phyloP scores from a whole-genome alignment of 305 asterid species.

The Fraxinus greggii region DNA sequence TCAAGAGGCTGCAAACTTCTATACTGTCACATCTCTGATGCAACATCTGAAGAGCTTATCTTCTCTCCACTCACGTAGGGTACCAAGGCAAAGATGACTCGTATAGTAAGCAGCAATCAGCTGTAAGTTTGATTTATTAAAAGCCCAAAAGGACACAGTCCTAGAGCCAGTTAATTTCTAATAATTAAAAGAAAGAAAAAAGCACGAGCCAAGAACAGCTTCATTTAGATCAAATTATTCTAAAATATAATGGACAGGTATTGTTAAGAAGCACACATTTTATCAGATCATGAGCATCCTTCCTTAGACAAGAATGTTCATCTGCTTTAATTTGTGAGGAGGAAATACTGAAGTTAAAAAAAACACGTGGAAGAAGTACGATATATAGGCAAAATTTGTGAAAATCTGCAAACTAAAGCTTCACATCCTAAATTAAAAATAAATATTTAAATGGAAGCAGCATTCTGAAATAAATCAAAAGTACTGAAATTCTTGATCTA shows the following conservation, averaged over 20 bases:
- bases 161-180: background rate
- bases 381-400: background rate
- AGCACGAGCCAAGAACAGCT: background rate
- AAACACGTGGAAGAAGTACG: background rate
- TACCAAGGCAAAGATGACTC: background rate
- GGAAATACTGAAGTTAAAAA: background rate
- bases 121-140: background rate
- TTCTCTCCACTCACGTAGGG: background rate
- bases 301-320: background rate
- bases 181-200: background rate
- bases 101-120: background rate
- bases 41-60: background rate
- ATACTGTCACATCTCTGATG: background rate
- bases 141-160: background rate
- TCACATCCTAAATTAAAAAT: background rate
- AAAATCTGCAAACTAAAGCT: slow-evolving; percentile 8
- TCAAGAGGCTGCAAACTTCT: background rate
- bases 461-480: slow-evolving; percentile 6
- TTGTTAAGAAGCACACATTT: background rate
- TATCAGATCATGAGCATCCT: background rate
- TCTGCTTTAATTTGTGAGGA: background rate
- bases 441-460: slow-evolving; percentile 9
- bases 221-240: background rate
- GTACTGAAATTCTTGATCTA: background rate
- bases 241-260: background rate